phyloP scores from a whole-genome alignment of 306 rosid species.

The Hippophae rhamnoides region DNA sequence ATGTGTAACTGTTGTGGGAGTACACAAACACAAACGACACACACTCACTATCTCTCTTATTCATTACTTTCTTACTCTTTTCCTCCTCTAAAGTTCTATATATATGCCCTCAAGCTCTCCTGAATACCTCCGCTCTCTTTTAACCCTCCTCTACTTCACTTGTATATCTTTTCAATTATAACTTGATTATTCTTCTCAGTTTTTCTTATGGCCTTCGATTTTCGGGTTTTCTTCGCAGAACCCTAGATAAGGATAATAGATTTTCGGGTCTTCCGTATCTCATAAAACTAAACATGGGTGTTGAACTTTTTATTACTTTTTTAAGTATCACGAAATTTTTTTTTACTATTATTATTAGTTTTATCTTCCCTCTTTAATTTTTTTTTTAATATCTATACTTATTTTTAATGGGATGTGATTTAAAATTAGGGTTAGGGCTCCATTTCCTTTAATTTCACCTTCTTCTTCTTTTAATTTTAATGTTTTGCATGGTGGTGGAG shows the following conservation, averaged over 20 bases:
- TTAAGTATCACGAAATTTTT: neutral
- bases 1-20: slow-evolving; percentile 49
- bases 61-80: slow-evolving; percentile 15
- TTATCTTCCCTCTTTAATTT: neutral
- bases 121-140: slow-evolving; percentile 15
- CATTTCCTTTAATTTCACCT: neutral
- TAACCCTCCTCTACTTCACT: neutral
- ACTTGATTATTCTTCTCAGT: too few species aligned
- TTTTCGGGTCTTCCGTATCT: slow-evolving; percentile 3
- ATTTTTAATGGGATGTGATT: slow-evolving; percentile 17
- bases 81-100: slow-evolving; percentile 29
- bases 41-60: slow-evolving; percentile 5
- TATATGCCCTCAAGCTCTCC: slow-evolving; percentile 19
- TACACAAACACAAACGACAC: neutral
- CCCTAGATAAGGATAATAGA: neutral
- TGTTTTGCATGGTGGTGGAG: slow-evolving; percentile 12
- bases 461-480: neutral
- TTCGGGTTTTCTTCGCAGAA: slow-evolving; percentile 1
- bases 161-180: neutral
- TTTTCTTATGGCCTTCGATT: slow-evolving; percentile 3
- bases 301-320: neutral
- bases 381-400: neutral
- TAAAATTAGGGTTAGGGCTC: slow-evolving; percentile 43
- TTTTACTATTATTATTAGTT: neutral
- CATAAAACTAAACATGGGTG: slow-evolving; percentile 3